Conservation (phyloP, 2,329 filamentous ascomycete species). For the Neobulgaria alba region DNA sequence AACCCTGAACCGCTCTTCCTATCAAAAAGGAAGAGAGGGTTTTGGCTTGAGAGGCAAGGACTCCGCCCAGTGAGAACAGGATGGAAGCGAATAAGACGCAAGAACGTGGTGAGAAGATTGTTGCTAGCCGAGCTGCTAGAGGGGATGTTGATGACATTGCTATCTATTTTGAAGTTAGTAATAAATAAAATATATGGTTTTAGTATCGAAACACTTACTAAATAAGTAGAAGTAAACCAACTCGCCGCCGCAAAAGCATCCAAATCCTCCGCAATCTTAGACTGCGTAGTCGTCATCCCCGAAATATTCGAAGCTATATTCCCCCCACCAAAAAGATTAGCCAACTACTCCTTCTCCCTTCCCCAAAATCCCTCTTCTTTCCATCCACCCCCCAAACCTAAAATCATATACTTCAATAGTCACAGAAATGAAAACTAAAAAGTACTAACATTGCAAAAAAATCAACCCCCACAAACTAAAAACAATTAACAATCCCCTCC, state of each 20-base stretch:
- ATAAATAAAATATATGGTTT: background rate
- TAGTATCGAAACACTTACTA: constrained; percentile 35
- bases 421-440: background rate
- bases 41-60: constrained; percentile 54
- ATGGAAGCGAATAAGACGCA: constrained; percentile 56
- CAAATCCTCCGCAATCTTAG: constrained; percentile 64
- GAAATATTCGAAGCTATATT: constrained; percentile 56
- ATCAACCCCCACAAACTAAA: constrained; percentile 47
- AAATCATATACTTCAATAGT: no score
- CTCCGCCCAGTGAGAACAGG: constrained; percentile 50
- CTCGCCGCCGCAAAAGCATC: constrained; percentile 63
- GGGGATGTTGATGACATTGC: constrained; percentile 52
- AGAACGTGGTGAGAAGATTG: constrained; percentile 61
- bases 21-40: constrained; percentile 56
- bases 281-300: constrained; percentile 74
- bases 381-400: no score
- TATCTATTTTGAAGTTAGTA: constrained; percentile 20
- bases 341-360: no score
- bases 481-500: constrained; percentile 38
- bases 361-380: no score
- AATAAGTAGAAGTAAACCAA: constrained; percentile 76
- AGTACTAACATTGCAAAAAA: constrained; percentile 46
- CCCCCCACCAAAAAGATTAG: no score
- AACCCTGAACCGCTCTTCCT: constrained; percentile 59
- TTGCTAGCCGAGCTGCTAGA: constrained; percentile 61